Conservation (phyloP, 352 stramenopile genomes). For the Aphanomyces stellatus region DNA sequence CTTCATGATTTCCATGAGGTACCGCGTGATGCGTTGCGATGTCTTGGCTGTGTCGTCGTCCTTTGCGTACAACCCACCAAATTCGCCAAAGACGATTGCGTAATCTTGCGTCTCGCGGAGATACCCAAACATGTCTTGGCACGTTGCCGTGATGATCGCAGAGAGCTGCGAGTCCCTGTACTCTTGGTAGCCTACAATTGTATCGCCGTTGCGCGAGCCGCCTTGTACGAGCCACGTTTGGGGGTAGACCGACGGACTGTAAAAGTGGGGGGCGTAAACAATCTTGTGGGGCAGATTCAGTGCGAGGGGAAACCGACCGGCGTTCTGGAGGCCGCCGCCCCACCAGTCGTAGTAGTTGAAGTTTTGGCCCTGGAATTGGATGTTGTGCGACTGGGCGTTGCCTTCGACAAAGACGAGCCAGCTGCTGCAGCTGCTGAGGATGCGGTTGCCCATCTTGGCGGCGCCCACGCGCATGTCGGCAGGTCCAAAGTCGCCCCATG, state of each 20-base stretch:
- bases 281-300: conserved; percentile 43
- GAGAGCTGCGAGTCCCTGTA: conserved; percentile 37
- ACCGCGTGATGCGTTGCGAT: conserved; percentile 47
- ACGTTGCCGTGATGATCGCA: conserved; percentile 46
- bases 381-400: conserved; percentile 33
- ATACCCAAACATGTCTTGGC: conserved; percentile 64
- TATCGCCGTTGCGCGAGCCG: conserved; percentile 24
- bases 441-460: conserved; percentile 47
- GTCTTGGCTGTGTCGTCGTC: conserved; percentile 41
- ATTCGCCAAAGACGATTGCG: conserved; percentile 58
- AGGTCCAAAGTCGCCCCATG: conserved; percentile 29
- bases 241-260: conserved; percentile 54
- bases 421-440: conserved; percentile 45
- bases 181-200: conserved; percentile 36
- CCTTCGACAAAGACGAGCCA: conserved; percentile 63
- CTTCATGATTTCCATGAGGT: conserved; percentile 55
- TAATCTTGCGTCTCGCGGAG: conserved; percentile 30
- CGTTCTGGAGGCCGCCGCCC: conserved; percentile 40
- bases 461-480: conserved; percentile 45
- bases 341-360: conserved; percentile 58
- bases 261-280: conserved; percentile 62
- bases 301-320: conserved; percentile 28
- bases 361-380: conserved; percentile 28
- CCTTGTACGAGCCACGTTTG: conserved; percentile 47
- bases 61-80: conserved; percentile 48